Percentiles rank a stretch among this genome's conserved stretches.
These are phyloP conservation scores for Annulohypoxylon moriforme DNA, from an alignment of 495 filamentous ascomycete species.

Conservation along the genomic window DNA sequence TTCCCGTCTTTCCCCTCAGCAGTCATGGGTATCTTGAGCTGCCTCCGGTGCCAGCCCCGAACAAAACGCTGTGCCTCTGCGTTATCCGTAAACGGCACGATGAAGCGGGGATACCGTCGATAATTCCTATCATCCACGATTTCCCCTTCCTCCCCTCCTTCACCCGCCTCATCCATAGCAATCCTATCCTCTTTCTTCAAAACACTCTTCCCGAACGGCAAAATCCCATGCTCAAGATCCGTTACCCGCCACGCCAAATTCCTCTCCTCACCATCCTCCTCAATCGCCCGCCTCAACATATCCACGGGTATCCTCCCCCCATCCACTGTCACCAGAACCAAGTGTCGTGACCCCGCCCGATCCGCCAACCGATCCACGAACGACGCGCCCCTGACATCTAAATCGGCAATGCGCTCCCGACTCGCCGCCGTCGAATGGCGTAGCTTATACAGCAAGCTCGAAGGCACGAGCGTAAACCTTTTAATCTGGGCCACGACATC, in stretches of 20 bases:
- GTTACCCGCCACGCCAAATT: conserved; percentile 58
- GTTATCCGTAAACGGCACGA: conserved; percentile 60
- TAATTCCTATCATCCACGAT: conserved; percentile 8
- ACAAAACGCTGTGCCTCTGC: conserved; percentile 67
- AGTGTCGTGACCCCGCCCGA: conserved; percentile 47
- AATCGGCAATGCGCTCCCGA: conserved; percentile 45
- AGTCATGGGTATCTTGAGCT: conserved; percentile 47
- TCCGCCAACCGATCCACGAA: conserved; percentile 48
- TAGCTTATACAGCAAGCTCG: conserved; percentile 43
- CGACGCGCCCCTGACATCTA: conserved; percentile 55
- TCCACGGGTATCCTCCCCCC: conserved; percentile 46
- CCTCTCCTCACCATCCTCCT: conserved; percentile 56
- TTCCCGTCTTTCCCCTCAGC: conserved; percentile 21
- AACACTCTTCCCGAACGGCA: conserved; percentile 45
- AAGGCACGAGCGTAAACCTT: conserved; percentile 65
- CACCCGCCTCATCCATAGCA: neutral
- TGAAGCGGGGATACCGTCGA: conserved; percentile 53
- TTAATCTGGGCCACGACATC: conserved; percentile 57
- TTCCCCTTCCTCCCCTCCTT: neutral
- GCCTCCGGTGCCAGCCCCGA: conserved; percentile 64
- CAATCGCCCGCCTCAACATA: conserved; percentile 52
- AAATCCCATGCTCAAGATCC: conserved; percentile 32
- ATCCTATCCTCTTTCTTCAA: conserved; percentile 29
- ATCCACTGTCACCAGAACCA: conserved; percentile 61
- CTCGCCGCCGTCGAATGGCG: conserved; percentile 43